Evolutionary conservation across 495 filamentous ascomycete genomes (phyloP).

Genomic region (Xylaria flabelliformis): DNA sequence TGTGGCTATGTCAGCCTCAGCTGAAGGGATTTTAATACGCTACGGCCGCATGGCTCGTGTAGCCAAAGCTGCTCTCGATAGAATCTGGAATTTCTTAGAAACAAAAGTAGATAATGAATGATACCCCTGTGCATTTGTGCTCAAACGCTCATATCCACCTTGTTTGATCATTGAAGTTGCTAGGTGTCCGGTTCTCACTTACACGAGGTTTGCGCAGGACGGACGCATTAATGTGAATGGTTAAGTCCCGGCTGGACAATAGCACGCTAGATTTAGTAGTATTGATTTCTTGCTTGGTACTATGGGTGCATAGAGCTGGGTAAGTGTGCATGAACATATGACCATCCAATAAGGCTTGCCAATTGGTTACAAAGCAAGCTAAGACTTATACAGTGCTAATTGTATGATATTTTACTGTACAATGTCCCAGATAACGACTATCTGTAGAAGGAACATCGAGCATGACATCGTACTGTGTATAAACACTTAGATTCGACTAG

Average conservation of each 20-base stretch:
- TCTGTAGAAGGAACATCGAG: neutral
- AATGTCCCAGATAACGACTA: neutral
- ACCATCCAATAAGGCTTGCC: slow-evolving; percentile 4
- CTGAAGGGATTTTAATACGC: neutral
- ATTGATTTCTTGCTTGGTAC: neutral
- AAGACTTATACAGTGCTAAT: neutral
- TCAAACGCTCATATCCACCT: neutral
- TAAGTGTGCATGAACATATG: neutral
- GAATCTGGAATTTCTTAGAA: neutral
- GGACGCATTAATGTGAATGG: neutral
- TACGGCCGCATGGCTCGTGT: neutral
- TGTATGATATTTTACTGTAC: neutral
- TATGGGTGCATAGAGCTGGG: neutral
- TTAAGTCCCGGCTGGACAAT: neutral
- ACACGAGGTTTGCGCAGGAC: neutral
- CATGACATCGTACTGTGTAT: slow-evolving; percentile 3
- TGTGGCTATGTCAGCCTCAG: neutral
- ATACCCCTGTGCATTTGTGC: slow-evolving; percentile 12
- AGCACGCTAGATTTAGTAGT: neutral
- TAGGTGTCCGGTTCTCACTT: neutral
- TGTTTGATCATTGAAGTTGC: neutral
- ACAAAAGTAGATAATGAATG: slow-evolving; percentile 20
- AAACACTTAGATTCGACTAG: neutral
- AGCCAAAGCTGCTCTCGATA: neutral
- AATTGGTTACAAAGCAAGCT: slow-evolving; percentile 7